Conservation (phyloP, 2,329 filamentous ascomycete species). For the Neofusicoccum umdonicola region DNA sequence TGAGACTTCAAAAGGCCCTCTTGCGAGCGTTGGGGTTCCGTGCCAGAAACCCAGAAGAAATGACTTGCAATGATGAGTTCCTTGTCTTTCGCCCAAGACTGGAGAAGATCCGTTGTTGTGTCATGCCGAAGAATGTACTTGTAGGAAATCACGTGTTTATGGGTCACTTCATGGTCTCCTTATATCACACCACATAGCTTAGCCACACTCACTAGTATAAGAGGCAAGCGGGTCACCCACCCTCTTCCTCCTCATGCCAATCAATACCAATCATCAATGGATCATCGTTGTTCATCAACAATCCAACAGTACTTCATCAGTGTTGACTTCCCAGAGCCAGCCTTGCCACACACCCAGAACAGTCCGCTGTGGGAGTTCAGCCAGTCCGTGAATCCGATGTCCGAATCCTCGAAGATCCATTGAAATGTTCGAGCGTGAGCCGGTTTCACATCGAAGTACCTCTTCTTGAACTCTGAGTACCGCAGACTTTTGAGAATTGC, state of each 20-base stretch:
- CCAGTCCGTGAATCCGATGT: not conserved
- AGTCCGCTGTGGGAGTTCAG: not conserved
- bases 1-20: not conserved
- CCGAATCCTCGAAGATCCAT: not conserved
- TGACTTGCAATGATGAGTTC: not conserved
- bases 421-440: not conserved
- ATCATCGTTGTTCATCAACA: no score
- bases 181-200: no score
- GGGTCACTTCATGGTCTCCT: no score
- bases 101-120: constrained; percentile 21
- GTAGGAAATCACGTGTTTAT: no score
- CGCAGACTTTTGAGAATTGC: no score
- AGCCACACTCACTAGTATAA: no score
- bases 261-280: no score
- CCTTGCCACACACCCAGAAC: not conserved
- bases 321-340: not conserved
- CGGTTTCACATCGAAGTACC: no score
- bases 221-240: no score
- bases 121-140: not conserved
- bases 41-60: not conserved
- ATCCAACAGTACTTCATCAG: not conserved
- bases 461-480: no score
- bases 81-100: not conserved
- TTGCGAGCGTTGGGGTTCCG: not conserved
- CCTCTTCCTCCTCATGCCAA: no score